Percentiles rank a stretch among this genome's conserved stretches.
Conservation (phyloP, 78 protist species). For the Cyanophora paradoxa region DNA sequence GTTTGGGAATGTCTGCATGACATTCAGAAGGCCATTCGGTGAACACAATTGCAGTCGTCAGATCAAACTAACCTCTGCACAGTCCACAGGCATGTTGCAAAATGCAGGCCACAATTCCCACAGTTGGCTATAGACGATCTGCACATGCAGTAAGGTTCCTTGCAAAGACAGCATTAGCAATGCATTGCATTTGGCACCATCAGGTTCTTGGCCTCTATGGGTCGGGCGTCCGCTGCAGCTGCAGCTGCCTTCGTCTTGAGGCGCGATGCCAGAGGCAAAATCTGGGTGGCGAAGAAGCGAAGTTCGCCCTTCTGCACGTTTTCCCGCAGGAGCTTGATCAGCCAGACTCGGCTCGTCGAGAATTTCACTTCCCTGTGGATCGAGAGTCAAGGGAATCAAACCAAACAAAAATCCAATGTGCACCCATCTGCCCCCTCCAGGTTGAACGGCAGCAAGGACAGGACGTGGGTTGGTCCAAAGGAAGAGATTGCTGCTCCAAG, state of each 20-base stretch:
- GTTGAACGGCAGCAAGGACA: no score
- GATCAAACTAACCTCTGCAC: background rate
- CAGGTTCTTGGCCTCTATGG: conserved; percentile 16
- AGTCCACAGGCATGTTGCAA: background rate
- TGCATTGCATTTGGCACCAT: background rate
- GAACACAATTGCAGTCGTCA: background rate
- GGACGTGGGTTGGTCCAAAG: no score
- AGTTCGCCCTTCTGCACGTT: conserved; percentile 3
- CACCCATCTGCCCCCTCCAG: no score
- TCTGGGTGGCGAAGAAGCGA: background rate
- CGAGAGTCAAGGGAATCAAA: no score
- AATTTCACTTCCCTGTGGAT: no score
- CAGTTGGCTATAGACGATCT: background rate
- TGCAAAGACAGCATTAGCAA: no score
- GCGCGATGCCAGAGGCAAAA: conserved; percentile 6
- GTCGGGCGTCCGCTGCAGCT: background rate
- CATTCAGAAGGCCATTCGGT: background rate
- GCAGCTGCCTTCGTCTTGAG: background rate
- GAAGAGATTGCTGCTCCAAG: no score
- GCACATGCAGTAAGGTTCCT: no score
- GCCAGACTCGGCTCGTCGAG: no score
- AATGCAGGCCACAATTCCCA: background rate
- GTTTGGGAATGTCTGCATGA: no score
- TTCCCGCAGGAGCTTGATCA: background rate
- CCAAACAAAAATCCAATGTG: no score